These are phyloP conservation scores for Plectosphaerella sp. DNA, from an alignment of 2,329 filamentous ascomycete genomes.

Conservation along the genomic window DNA sequence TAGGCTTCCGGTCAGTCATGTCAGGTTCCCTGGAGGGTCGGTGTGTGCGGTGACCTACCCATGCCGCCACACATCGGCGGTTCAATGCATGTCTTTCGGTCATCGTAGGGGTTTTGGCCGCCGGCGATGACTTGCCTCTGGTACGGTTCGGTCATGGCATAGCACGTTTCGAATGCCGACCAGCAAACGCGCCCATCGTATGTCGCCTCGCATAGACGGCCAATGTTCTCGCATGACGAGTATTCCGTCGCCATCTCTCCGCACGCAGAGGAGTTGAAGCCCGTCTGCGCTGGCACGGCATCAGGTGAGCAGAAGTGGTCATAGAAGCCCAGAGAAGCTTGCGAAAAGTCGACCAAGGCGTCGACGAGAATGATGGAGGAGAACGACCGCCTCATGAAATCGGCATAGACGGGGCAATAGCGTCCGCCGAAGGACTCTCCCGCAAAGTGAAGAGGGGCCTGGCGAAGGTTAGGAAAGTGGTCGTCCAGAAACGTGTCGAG, in stretches of 20 bases:
- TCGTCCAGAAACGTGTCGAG: slow-evolving; percentile 12
- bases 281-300: not conserved
- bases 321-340: slow-evolving; percentile 7
- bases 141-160: not conserved
- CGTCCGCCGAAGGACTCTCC: slow-evolving; percentile 16
- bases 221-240: not conserved
- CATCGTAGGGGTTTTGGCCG: slow-evolving; percentile 5
- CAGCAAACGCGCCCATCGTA: not conserved
- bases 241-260: not conserved
- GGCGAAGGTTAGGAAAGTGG: slow-evolving; percentile 9
- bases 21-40: too few species aligned
- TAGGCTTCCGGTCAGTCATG: too few species aligned
- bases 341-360: slow-evolving; percentile 9
- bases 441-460: slow-evolving; percentile 10
- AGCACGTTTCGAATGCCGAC: not conserved
- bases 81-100: not conserved
- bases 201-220: not conserved
- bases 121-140: not conserved
- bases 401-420: slow-evolving; percentile 13
- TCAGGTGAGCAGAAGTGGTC: slow-evolving; percentile 13
- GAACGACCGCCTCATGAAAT: slow-evolving; percentile 8
- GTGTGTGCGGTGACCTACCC: not conserved
- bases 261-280: slow-evolving; percentile 8
- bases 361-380: slow-evolving; percentile 13
- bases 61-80: not conserved